phyloP scores from a whole-genome alignment of 2,329 filamentous ascomycete species.

The Aphanoascus verrucosus region DNA sequence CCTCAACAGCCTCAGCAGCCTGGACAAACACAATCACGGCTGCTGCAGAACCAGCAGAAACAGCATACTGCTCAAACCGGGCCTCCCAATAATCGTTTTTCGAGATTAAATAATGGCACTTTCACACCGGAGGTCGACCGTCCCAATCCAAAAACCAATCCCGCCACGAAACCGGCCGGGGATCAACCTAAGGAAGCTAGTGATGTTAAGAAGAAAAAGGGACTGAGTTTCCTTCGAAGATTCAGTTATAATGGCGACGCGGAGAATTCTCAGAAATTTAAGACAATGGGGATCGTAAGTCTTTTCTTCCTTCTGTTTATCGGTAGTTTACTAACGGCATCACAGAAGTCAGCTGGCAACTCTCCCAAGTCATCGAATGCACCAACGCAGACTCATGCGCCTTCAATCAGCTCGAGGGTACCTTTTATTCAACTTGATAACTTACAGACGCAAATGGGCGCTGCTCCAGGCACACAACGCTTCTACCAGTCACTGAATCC shows the following conservation, averaged over 20 bases:
- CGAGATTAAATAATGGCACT: background rate
- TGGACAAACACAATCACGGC: background rate
- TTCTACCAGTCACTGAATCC: conserved; percentile 4
- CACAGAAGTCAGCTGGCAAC: background rate
- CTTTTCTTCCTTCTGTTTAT: background rate
- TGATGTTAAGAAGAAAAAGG: background rate
- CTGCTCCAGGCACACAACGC: background rate
- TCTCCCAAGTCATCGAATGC: background rate
- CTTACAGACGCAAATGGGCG: background rate
- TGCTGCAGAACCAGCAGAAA: background rate
- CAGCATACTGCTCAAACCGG: background rate
- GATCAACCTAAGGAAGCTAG: background rate
- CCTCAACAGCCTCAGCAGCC: too few species aligned
- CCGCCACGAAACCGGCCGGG: background rate
- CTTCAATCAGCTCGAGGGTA: background rate
- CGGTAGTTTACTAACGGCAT: background rate
- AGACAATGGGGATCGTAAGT: conserved; percentile 3
- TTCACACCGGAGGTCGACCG: background rate
- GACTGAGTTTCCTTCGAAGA: background rate
- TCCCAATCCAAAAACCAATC: too few species aligned
- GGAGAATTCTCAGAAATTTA: background rate
- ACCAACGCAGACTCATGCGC: background rate
- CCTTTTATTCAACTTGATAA: background rate
- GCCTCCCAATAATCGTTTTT: background rate
- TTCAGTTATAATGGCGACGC: background rate